phyloP scores from a whole-genome alignment of 169 alveolate species.

The Plasmodium vivax region DNA sequence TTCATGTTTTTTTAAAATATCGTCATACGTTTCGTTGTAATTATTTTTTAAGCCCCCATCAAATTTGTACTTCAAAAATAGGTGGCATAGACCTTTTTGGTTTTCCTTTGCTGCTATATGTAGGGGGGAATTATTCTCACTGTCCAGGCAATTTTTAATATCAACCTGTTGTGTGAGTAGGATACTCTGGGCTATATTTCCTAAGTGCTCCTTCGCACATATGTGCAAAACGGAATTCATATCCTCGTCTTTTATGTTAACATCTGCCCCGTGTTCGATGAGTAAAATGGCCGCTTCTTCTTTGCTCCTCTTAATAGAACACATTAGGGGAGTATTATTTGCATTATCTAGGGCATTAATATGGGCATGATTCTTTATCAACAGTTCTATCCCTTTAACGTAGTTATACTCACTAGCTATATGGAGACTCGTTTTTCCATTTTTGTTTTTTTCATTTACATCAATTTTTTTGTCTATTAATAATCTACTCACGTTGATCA shows the following conservation, averaged over 20 bases:
- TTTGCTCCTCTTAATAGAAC: constrained; percentile 57
- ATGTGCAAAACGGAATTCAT: constrained; percentile 53
- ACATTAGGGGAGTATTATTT: constrained; percentile 62
- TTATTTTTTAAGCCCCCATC: constrained; percentile 56
- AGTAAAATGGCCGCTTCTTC: constrained; percentile 62
- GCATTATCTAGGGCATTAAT: constrained; percentile 47
- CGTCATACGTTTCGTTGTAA: constrained; percentile 67
- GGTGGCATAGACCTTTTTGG: constrained; percentile 33
- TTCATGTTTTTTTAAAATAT: constrained; percentile 71
- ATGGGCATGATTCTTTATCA: constrained; percentile 65
- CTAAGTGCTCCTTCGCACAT: constrained; percentile 67
- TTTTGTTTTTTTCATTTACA: constrained; percentile 58
- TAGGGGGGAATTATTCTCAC: constrained; percentile 62
- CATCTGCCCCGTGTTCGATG: constrained; percentile 71
- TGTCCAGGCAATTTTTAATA: constrained; percentile 57
- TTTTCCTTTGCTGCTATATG: constrained; percentile 75
- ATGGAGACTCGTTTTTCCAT: constrained; percentile 73
- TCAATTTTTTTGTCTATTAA: constrained; percentile 55
- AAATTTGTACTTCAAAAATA: constrained; percentile 53
- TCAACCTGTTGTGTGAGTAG: constrained; percentile 55
- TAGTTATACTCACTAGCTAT: constrained; percentile 72
- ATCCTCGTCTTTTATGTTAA: constrained; percentile 53
- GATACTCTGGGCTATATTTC: constrained; percentile 63
- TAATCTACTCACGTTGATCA: constrained; percentile 42
- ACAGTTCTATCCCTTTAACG: constrained; percentile 68